Base-by-base conservation (phyloP, 179 eudicot genomes). In the Gypsophila paniculata region DNA sequence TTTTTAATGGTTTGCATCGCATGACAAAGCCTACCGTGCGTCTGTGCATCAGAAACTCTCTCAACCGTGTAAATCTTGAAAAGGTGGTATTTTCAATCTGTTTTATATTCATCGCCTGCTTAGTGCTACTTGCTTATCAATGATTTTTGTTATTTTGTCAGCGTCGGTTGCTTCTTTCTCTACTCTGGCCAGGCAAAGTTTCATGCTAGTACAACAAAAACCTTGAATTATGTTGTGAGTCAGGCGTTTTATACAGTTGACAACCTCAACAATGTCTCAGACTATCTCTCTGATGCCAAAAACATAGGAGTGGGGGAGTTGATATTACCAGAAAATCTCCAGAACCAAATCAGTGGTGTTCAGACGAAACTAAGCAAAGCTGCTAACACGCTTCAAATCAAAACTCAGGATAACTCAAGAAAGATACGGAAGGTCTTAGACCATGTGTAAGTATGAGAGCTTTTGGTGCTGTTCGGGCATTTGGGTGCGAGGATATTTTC, bases 151-250 rank as follows among this genome's bases (percentile, higher is more conserved):
- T 62, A 9, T 62, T 29, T 6, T 59, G 75, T 70, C 91, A 89
- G 95, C 21, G 60, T 78, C 25, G 96, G 90, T 49, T 79, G 89
- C 74, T 58, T 75, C 51, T 61, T 80, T 53, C 82, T 88, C 2
- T 88, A 80, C 76, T 58, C 70, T 23, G 92, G 88, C 19, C 83
- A 90, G 61, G 85, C 71, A 59, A 81, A 86, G 74, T 87, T 90
- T 65, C 79, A 86, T 72, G 74, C 48, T 25, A 89, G 89, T 73
- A 76, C 83, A 44, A 75, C 77, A 19, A 74, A 67, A 53, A 76
- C 83, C 5, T 10, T 85, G 75, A 61, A 29, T 39, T 91, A 75
- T 74, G 75, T 85, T 59, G 81, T 91, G 44, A 38, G 69, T 34
- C 82, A 87, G 69, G 87, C 86, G 3, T 58, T 86, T 73, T 55